Evolutionary conservation across 2,329 filamentous ascomycete genomes (phyloP), one percentile per base, ranked within the genome.

Genomic region (Monosporascus sp.): DNA sequence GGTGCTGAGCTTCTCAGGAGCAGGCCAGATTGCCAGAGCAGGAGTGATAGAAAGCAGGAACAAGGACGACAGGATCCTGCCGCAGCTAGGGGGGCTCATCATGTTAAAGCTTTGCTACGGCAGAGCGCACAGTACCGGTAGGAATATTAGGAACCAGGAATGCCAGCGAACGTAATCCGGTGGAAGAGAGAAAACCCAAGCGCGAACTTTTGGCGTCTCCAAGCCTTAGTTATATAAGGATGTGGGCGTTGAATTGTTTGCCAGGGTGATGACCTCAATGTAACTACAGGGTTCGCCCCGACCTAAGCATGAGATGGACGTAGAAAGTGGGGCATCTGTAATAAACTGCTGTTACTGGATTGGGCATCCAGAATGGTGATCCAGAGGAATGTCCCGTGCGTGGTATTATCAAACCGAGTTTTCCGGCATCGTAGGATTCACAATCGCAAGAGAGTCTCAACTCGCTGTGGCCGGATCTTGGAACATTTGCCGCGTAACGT

Each of bases 21-120:
- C 71, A 14, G 82, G 82, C 82, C 82, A 86, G 55, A 86, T 65
- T 16, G 82, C 81, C n/a, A 72, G 60, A 52, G 68, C 77, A 11
- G 74, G 73, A 14, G 68, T 61, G 53, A 73, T 64, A 49, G 70
- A 70, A 57, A 76, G 62, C 47, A 76, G 67, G 44, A 74, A 65
- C 50, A 73, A 55, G 44, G 72, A 67, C 44, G 57, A 50, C 54
- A 61, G 58, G 57, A 64, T 59, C 55, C 51, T 59, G 55, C 53
- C 40, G 49, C 49, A 40, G 48, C 55, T 57, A 47, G 47, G 37
- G 16, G 55, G 27, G 52, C 52, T 52, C 61, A 60, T 63, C 14
- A 52, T 61, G 54, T 48, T 49, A 38, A 26, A 17, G 24, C 11
- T 43, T 49, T 51, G 52, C 55, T 46, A 22, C 37, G 45, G 45